Base-by-base conservation (phyloP, 2,329 filamentous ascomycete species). In the Talaromyces islandicus region DNA sequence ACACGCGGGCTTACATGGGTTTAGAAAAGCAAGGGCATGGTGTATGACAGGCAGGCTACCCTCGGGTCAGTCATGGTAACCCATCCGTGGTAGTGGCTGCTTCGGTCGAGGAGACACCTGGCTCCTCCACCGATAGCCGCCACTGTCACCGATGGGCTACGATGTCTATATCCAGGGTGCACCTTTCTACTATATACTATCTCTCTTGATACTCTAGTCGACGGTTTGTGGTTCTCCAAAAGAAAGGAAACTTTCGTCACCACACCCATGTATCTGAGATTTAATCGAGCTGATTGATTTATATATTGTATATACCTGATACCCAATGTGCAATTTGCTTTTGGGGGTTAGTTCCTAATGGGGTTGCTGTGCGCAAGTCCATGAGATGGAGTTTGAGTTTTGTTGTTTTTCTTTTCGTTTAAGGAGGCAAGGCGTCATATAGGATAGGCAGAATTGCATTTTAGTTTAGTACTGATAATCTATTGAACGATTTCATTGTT, bases 21-120 rank as follows among this genome's bases (percentile, higher is more conserved):
- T 10, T 12, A 21, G 9, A 25, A 50, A 50, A 12, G 10, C 24
- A 50, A 50, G 24, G n/a, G 35, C n/a, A 3, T n/a, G 43, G 43
- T 7, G 17, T 29, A 52, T 52, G 1, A 11, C 19, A 21, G 19
- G 24, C 4, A 12, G 43, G 7, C 24, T 19, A 17, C 24, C 48
- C n/a, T n/a, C 12, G 27, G 48, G 48, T 51, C 24, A 25, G 25
- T 21, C 24, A 51, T 24, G 43, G 29, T 57, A 48, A 51, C 55
- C 51, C 27, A 41, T 38, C 55, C 38, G 55, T 57, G 41, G 55
- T 51, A 57, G 54, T 57, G 55, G 43, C 55, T 57, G 43, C 32
- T 43, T 57, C 43, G 43, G 43, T 51, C 43, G 55, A 51, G 43
- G 29, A 50, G 27, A 48, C 41, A 30, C 24, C 48, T 32, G 43